Base-by-base conservation (phyloP, 2,329 filamentous ascomycete species). In the Decorospora gaudefroyi region DNA sequence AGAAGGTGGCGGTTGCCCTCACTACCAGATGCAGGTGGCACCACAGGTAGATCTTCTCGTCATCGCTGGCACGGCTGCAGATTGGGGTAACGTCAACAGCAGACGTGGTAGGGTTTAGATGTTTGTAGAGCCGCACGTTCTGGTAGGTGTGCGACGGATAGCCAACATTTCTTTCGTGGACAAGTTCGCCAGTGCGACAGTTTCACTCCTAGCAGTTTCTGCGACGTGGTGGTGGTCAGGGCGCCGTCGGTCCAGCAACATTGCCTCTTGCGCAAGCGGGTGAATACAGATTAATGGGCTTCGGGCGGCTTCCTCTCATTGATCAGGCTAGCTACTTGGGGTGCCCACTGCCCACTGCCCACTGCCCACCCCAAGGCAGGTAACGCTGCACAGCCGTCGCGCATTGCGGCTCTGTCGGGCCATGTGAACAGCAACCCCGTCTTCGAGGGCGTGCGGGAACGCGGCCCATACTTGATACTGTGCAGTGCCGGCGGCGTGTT, bases 201-300 rank as follows among this genome's bases (percentile, higher is more conserved):
- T 51, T 53, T 44, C 50, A 53, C 33, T 35, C 37, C 25, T 23
- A 26, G 8, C 18, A 28, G 38, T 31, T n/a, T n/a, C 46, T 56
- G 52, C 38, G 50, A 54, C 52, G 33, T 43, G 39, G 33, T 12
- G 21, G 43, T 36, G 43, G 43, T 31, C 36, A 32, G 35, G 30
- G 47, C 38, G 45, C 28, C 7, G 23, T 35, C 13, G 10, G 23
- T 35, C 13, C 12, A 32, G 32, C 25, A 26, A 22, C 21, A 16
- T 22, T 12, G 30, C 32, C 41, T 43, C 30, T 44, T 25, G 43
- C 34, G 46, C 50, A 57, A 55, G 50, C 51, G 44, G 53, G 51
- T 33, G 45, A 42, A 47, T 48, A 49, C 46, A 54, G 56, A 60
- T 58, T 53, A 60, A 58, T 46, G 54, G 57, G 56, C 49, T 48